Evolutionary conservation across 2,329 filamentous ascomycete genomes (phyloP), one percentile per base, ranked within the genome.

Genomic region (Helotiales sp.): DNA sequence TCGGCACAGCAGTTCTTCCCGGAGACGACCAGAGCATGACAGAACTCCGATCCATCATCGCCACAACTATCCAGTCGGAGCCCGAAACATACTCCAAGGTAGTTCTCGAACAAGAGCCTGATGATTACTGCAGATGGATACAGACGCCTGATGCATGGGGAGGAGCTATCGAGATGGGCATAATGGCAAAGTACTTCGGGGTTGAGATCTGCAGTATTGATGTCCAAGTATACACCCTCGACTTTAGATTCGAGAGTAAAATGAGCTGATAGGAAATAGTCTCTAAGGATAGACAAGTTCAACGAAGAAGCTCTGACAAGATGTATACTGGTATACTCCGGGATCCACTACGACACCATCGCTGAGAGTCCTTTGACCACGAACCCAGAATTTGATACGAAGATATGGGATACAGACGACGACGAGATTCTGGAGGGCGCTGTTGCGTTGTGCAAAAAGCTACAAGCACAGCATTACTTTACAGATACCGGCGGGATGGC

Each of bases 291-390:
- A 6, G 90, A 93, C 74, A 86, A 86, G 5, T 96, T 95, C 80
- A 96, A 96, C 71, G 92, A 96, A 76, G 88, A 88, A 0, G 62
- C 78, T 82, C 37, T 86, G 70, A 66, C 85, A 47, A 85, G 93
- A 6, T 94, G 92, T 75, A 88, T 97, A 28, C 82, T 97, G 26
- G 89, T 97, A 0, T 97, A 97, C 79, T 95, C 91, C 0, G 93
- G 93, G 2, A 96, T 97, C 60, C 94, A 97, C 78, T 97, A 97
- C 80, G 95, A 97, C 79, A 90, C 92, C 6, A 90, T 97, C 67
- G 93, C 92, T 0, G 87, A 97, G 71, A 89, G 88, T 20, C 87
- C 86, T 45, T 80, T 87, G 6, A 82, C 86, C 55, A 81, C 87
- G 11, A 87, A 90, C 7, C 87, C 92, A 0, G 91, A 96, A 28